Evolutionary conservation across 352 stramenopile species (phyloP).

Genomic region (Pythium oligandrum): DNA sequence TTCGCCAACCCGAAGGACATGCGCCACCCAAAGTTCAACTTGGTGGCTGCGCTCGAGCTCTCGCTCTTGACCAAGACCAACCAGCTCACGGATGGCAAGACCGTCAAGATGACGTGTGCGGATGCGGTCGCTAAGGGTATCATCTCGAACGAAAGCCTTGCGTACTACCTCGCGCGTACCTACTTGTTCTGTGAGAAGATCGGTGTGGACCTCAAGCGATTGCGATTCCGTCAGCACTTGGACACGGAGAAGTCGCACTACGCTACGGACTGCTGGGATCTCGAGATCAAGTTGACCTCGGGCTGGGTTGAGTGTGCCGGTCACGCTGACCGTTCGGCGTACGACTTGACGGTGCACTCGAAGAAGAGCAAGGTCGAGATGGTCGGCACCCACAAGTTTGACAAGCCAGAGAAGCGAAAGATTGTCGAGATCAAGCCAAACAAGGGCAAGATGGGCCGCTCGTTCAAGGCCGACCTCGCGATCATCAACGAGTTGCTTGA

Average conservation of each 20-base stretch:
- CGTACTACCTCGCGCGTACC: constrained; percentile 98
- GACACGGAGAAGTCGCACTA: constrained; percentile 99
- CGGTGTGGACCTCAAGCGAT: constrained; percentile 91
- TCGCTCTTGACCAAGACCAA: constrained; percentile 93
- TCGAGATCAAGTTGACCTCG: constrained; percentile 98
- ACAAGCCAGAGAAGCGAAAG: constrained; percentile 93
- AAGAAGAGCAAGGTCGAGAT: constrained; percentile 88
- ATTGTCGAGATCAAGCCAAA: constrained; percentile 94
- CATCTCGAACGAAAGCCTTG: constrained; percentile 98
- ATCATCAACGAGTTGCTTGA: constrained; percentile 69
- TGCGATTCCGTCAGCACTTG: constrained; percentile 99
- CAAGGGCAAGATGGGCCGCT: constrained; percentile 94
- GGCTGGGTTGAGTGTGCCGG: constrained; percentile 99
- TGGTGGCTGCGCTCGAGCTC: constrained; percentile 84
- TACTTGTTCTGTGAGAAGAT: constrained; percentile 94
- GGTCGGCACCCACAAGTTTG: constrained; percentile 86
- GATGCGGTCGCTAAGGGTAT: constrained; percentile 92
- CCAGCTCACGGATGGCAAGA: constrained; percentile 97
- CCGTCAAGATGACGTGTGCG: constrained; percentile 86
- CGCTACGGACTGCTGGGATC: constrained; percentile 98
- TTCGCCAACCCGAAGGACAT: constrained; percentile 99
- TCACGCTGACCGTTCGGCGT: constrained; percentile 98
- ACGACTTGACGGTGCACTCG: constrained; percentile 92
- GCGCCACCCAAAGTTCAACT: constrained; percentile 95
- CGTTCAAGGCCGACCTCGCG: constrained; percentile 94